Evolutionary conservation across 2,329 filamentous ascomycete genomes (phyloP).

Genomic region (Fonsecaea erecta): DNA sequence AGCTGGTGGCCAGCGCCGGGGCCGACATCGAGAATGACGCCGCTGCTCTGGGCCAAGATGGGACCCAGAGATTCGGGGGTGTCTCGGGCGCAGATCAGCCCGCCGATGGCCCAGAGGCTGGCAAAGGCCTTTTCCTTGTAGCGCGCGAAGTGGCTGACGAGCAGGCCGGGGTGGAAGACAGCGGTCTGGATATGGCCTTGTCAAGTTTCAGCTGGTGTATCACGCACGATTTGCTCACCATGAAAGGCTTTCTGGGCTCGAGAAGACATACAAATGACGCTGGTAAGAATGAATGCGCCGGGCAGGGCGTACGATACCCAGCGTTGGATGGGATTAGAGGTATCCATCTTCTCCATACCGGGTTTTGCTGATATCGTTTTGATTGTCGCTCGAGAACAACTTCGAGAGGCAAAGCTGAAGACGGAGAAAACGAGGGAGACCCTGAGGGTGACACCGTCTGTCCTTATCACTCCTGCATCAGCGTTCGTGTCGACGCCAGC

Average conservation of each 20-base stretch:
- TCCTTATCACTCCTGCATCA: not conserved
- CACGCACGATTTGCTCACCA: not conserved
- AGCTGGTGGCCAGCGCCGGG: constrained; percentile 19
- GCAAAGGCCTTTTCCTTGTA: constrained; percentile 22
- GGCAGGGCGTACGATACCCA: constrained; percentile 3
- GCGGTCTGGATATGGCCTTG: constrained; percentile 17
- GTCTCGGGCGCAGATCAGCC: constrained; percentile 16
- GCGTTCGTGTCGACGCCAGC: not conserved
- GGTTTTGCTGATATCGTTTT: not conserved
- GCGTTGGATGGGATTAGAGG: constrained; percentile 3
- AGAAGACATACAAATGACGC: constrained; percentile 9
- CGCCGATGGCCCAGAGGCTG: constrained; percentile 14
- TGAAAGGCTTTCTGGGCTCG: not conserved
- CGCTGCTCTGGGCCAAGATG: constrained; percentile 11
- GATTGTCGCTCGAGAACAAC: not conserved
- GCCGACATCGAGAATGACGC: constrained; percentile 19
- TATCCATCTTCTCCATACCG: not conserved
- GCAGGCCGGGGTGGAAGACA: constrained; percentile 8
- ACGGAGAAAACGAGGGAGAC: not conserved
- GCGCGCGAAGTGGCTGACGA: constrained; percentile 7
- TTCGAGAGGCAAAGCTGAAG: not conserved
- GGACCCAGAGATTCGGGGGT: constrained; percentile 10
- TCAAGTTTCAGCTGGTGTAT: not conserved
- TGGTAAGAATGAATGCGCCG: constrained; percentile 7
- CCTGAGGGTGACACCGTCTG: not conserved